Base-by-base conservation (phyloP, 1,284 basidiomycete genomes). In the Pseudozyma flocculosa region DNA sequence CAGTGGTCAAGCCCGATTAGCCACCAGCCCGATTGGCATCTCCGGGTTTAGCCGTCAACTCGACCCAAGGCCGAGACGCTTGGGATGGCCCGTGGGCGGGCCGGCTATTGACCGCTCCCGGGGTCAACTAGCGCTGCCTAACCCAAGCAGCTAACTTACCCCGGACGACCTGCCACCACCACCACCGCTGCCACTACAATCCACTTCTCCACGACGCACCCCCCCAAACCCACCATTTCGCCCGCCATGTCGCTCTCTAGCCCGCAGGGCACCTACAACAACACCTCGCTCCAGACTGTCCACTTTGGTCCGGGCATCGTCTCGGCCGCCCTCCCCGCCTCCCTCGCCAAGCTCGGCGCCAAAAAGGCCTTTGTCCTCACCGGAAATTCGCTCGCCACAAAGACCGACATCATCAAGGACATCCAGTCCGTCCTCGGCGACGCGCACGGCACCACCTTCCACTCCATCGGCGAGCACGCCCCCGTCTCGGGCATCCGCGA, bases 391-490 rank as follows among this genome's bases (percentile, higher is more conserved):
- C 60, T 73, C 19, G 55, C 54, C 15, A 72, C 60, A 45, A 63
- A 67, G 50, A 73, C 66, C 21, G 30, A 46, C 3, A 50, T 71
- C n/a, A 64, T 73, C 46, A 38, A 43, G 9, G 43, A 45, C 1
- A 43, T 70, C 19, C 48, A 67, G 24, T 3, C 38, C 26, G 43
- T 60, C 18, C 55, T 73, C 11, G 66, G 66, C 19, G 45, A 51
- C 45, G 53, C 54, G 42, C 47, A 48, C 10, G 70, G 59, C 19
- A 61, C 59, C 18, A 88, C 86, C 4, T 89, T 88, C 79, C 84
- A 81, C 56, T 85, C 87, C 63, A 89, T 90, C 57, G 87, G 87
- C 10, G 83, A 90, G 75, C 88, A 90, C 70, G 81, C 87, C 0
- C 88, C 88, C 3, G 82, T 89, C 48, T 84, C 84, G 15, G 86